Evolutionary conservation across 2,329 filamentous ascomycete genomes (phyloP).

Genomic region (Pezicula rhizophila): DNA sequence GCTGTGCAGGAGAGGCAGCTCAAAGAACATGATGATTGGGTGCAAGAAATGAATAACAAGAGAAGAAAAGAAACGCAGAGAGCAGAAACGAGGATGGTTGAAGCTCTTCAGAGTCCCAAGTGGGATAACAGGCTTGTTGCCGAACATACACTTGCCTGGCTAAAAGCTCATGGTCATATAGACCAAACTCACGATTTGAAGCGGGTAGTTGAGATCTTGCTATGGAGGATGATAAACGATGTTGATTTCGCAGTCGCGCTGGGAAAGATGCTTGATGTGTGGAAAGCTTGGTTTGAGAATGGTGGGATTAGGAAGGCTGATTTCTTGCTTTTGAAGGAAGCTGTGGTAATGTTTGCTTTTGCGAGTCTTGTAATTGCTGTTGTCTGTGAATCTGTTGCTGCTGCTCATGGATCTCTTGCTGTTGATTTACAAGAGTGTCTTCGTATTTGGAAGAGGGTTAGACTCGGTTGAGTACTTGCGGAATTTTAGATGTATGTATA

Average conservation of each 20-base stretch:
- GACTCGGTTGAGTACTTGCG: conserved; percentile 32
- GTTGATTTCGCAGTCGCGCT: conserved; percentile 35
- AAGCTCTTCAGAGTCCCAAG: conserved; percentile 47
- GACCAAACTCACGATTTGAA: conserved; percentile 27
- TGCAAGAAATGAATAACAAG: conserved; percentile 41
- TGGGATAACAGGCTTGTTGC: conserved; percentile 45
- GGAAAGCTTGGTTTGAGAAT: conserved; percentile 50
- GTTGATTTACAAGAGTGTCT: conserved; percentile 51
- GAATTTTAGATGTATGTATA: too few relatives aligned
- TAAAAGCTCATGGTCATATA: conserved; percentile 28
- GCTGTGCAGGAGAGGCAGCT: conserved; percentile 36
- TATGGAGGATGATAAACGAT: conserved; percentile 48
- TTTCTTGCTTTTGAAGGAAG: conserved; percentile 31
- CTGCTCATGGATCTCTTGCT: conserved; percentile 40
- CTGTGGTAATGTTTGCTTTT: conserved; percentile 38
- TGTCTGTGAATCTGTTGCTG: conserved; percentile 39
- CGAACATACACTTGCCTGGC: conserved; percentile 38
- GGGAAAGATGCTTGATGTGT: conserved; percentile 41
- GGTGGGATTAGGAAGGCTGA: conserved; percentile 47
- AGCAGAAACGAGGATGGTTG: conserved; percentile 39
- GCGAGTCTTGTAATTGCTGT: conserved; percentile 42
- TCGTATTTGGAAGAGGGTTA: conserved; percentile 45
- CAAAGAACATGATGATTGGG: conserved; percentile 36
- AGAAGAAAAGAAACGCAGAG: conserved; percentile 34
- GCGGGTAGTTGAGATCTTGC: conserved; percentile 38